These are phyloP conservation scores for Penicillium sclerotigenum DNA, from an alignment of 2,329 filamentous ascomycete genomes.

Conservation along the genomic window DNA sequence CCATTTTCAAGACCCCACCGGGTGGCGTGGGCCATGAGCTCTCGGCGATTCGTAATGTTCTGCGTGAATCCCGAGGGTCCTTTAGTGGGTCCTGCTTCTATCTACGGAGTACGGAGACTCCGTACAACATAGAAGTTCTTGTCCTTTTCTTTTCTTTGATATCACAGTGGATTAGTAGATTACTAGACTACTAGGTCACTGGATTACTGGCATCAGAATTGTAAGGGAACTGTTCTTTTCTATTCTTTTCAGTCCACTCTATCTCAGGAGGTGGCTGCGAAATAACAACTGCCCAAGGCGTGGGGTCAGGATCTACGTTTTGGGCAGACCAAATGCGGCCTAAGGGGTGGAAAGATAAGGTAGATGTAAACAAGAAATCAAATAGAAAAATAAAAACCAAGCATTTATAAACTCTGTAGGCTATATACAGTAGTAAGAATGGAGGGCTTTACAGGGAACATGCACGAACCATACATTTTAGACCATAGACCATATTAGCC, in stretches of 20 bases:
- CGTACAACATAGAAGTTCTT: no score
- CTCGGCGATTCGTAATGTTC: constrained; percentile 16
- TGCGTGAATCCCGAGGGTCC: neutral
- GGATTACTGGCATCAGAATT: neutral
- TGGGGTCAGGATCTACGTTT: constrained; percentile 1
- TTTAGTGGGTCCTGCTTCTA: constrained; percentile 15
- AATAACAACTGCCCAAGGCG: neutral
- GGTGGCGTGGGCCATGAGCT: constrained; percentile 9
- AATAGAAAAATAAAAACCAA: neutral
- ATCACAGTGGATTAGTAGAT: neutral
- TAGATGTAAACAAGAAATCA: neutral
- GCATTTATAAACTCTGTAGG: no score
- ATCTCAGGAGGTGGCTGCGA: constrained; percentile 2
- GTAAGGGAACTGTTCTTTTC: neutral
- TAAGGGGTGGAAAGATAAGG: constrained; percentile 1
- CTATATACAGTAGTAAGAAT: neutral
- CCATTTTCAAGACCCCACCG: constrained; percentile 2
- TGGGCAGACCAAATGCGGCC: neutral
- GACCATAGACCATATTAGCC: no score
- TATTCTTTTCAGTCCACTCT: neutral
- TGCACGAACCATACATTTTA: neutral
- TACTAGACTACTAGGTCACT: no score
- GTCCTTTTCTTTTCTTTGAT: neutral
- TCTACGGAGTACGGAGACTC: no score
- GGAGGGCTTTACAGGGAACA: neutral